Evolutionary conservation across 2,329 filamentous ascomycete genomes (phyloP), one percentile per base, ranked within the genome.

Genomic region (Sporothrix luriei): DNA sequence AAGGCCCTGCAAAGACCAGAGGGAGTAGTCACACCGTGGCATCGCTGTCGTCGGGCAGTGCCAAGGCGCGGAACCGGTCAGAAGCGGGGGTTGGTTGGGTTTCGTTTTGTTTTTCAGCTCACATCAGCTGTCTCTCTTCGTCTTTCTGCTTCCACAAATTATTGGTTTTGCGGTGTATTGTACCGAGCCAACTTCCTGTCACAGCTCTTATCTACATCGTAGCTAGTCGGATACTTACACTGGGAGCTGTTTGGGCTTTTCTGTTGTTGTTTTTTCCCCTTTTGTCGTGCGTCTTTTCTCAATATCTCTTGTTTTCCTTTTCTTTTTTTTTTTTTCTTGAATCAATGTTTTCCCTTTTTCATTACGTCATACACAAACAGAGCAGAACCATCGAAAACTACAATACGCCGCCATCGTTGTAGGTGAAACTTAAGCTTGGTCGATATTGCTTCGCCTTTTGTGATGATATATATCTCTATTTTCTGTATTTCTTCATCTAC

Each of bases 101-200:
- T 65, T 52, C 19, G 46, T 38, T 51, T 51, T 65, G 26, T 51
- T 49, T 64, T 24, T 62, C 61, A 49, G 61, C 61, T 64, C 43
- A 64, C 61, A 49, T 46, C 57, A 46, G 57, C 57, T 4, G 38
- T 21, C 55, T n/a, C 55, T 40, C 55, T 7, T 40, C 33, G 16
- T 3, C 38, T 24, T 19, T 59, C 10, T 13, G 19, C 13, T 1
- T 40, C 14, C 21, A 21, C 21, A 19, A 43, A 43, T 4, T 24
- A 52, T 26, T 21, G 49, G 24, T 43, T 13, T 61, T 33, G 33
- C 43, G 55, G 55, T 61, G 24, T 10, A 40, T 62, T 33, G 55
- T 61, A 24, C 55, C 55, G 55, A 40, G 10, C 49, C 7, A n/a
- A 24, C 55, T 13, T 43, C 33, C 19, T 61, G 33, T 13, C 10